Conservation (phyloP, 2,329 filamentous ascomycete genomes). For the Beauveria scarabaeidicola region DNA sequence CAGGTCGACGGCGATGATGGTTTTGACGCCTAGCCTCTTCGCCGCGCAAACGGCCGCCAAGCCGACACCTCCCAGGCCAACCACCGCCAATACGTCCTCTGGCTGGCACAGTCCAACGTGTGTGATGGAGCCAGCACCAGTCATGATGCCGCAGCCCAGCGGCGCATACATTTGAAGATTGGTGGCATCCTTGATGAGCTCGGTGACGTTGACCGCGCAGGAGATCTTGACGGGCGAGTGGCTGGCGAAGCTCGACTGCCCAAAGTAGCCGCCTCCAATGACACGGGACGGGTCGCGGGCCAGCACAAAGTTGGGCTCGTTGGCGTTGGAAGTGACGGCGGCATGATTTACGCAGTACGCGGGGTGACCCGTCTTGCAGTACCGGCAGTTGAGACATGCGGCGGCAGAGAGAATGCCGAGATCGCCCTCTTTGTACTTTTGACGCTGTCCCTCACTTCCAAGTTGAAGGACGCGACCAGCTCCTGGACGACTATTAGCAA, state of each 20-base stretch:
- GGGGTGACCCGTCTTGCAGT: background rate
- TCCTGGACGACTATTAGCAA: too few species aligned
- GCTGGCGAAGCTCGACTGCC: slow-evolving; percentile 6
- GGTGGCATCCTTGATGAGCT: background rate
- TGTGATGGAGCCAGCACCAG: slow-evolving; percentile 5
- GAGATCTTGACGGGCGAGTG: background rate
- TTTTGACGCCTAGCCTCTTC: background rate
- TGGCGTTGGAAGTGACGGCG: background rate
- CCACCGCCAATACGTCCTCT: background rate
- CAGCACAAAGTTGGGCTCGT: slow-evolving; percentile 4
- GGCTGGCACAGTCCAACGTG: background rate
- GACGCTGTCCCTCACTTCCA: background rate
- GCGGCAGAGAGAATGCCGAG: slow-evolving; percentile 4
- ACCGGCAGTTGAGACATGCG: background rate
- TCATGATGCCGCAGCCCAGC: slow-evolving; percentile 7
- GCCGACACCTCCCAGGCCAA: slow-evolving; percentile 4
- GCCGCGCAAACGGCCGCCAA: background rate
- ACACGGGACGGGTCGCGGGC: background rate
- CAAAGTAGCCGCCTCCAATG: slow-evolving; percentile 7
- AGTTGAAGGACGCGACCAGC: background rate
- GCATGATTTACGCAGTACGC: background rate
- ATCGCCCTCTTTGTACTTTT: background rate
- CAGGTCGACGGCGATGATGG: slow-evolving; percentile 5
- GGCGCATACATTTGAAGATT: background rate
- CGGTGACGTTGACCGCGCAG: background rate